Evolutionary conservation across 179 eudicot species (phyloP).

Genomic region (Silene noctiflora): DNA sequence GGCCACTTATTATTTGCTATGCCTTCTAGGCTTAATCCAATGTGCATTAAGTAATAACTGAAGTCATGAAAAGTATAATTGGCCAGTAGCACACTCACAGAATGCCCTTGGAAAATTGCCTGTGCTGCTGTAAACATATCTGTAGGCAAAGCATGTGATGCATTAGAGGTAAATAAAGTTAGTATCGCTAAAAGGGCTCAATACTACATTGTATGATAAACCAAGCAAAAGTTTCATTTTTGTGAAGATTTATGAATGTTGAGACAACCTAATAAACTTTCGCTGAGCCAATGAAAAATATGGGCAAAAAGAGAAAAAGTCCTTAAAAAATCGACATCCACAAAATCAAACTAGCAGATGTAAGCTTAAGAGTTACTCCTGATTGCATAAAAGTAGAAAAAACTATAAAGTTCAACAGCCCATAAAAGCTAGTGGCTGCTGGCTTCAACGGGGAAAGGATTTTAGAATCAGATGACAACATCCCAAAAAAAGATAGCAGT

Average conservation of each 20-base stretch:
- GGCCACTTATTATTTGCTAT: neutral
- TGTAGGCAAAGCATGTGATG: constrained; percentile 36
- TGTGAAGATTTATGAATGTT: neutral
- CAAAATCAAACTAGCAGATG: neutral
- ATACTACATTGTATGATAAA: neutral
- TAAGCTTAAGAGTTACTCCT: neutral
- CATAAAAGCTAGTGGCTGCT: neutral
- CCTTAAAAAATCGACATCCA: neutral
- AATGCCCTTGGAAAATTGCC: constrained; percentile 63
- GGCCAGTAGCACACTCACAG: constrained; percentile 49
- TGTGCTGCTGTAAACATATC: constrained; percentile 82
- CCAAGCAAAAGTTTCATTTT: neutral
- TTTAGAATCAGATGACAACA: neutral
- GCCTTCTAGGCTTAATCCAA: neutral
- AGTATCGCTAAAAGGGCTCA: neutral
- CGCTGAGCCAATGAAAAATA: neutral
- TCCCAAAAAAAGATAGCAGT: neutral
- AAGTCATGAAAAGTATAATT: constrained; percentile 8
- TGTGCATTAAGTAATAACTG: neutral
- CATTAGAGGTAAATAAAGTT: constrained; percentile 11
- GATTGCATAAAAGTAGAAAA: neutral
- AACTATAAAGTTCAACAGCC: neutral
- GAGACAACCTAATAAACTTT: neutral
- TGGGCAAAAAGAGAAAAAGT: neutral
- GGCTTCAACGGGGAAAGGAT: neutral